Percentiles rank a stretch among this genome's conserved stretches.
Conservation (phyloP, 140 eudicot genomes). For the Cichorium intybus region DNA sequence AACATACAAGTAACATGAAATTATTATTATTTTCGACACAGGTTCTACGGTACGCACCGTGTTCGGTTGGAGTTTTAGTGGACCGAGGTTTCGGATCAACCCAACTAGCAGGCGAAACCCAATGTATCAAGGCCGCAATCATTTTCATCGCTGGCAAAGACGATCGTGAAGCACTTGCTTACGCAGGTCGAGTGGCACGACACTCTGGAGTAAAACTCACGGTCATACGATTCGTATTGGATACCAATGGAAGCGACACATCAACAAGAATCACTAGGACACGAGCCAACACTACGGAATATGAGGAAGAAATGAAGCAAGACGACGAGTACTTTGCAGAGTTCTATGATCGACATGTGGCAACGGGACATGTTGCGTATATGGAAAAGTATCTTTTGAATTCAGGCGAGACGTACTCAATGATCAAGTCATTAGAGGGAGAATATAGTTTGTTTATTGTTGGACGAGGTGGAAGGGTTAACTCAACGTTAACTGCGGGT, state of each 20-base stretch:
- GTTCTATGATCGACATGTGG: conserved; percentile 76
- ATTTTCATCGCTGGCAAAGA: conserved; percentile 96
- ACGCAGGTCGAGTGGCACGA: conserved; percentile 75
- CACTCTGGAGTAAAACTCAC: conserved; percentile 86
- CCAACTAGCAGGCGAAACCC: conserved; percentile 36
- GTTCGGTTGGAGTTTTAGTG: conserved; percentile 80
- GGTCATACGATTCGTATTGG: conserved; percentile 71
- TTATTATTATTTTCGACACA: background rate
- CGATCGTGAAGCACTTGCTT: conserved; percentile 85
- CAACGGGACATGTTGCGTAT: conserved; percentile 72
- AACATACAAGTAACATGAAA: background rate
- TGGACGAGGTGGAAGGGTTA: conserved; percentile 82
- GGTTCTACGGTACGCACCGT: conserved; percentile 81
- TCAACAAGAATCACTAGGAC: conserved; percentile 46
- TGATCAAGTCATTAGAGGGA: conserved; percentile 71
- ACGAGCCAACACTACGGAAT: conserved; percentile 50
- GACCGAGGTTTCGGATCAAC: conserved; percentile 84
- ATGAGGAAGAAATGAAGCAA: conserved; percentile 75
- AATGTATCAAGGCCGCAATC: conserved; percentile 48
- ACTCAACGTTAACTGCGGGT: conserved; percentile 75
- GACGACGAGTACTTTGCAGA: conserved; percentile 90
- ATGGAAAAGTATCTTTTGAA: conserved; percentile 74
- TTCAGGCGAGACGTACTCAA: conserved; percentile 84
- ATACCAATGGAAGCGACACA: conserved; percentile 54
- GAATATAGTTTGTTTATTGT: conserved; percentile 72